Evolutionary conservation across 2,329 filamentous ascomycete genomes (phyloP).

Genomic region (Teratosphaeriaceae sp.): DNA sequence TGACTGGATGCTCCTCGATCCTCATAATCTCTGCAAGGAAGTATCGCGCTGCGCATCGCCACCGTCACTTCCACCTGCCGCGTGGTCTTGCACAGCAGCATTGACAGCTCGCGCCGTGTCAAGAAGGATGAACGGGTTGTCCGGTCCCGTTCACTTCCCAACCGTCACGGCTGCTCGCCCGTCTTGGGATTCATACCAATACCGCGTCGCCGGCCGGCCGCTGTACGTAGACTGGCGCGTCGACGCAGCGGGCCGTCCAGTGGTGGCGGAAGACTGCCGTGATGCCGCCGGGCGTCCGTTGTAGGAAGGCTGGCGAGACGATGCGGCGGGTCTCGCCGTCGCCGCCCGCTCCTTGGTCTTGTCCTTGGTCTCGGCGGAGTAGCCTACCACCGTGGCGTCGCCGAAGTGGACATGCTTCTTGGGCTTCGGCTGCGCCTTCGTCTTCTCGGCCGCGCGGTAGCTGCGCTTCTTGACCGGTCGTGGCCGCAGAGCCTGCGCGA

Average conservation of each 20-base stretch:
- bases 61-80: no score
- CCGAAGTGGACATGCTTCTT: constrained; percentile 5
- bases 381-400: constrained; percentile 1
- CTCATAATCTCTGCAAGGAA: no score
- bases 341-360: not conserved
- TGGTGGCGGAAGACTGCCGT: not conserved
- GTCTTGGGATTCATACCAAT: not conserved
- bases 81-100: no score
- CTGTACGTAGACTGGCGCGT: not conserved
- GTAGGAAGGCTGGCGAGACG: not conserved
- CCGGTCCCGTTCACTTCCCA: no score
- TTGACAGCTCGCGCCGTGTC: no score
- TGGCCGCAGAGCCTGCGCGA: not conserved
- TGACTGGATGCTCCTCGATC: no score
- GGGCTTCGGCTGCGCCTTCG: not conserved
- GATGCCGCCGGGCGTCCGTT: not conserved
- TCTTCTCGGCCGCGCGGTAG: not conserved
- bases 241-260: not conserved
- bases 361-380: constrained; percentile 3
- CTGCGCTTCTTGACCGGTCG: not conserved
- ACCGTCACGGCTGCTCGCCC: no score
- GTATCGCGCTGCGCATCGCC: no score
- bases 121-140: no score
- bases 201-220: not conserved
- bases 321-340: not conserved